Base-by-base conservation (phyloP, 768 basidiomycete species). In the Psilocybe cyanescens region DNA sequence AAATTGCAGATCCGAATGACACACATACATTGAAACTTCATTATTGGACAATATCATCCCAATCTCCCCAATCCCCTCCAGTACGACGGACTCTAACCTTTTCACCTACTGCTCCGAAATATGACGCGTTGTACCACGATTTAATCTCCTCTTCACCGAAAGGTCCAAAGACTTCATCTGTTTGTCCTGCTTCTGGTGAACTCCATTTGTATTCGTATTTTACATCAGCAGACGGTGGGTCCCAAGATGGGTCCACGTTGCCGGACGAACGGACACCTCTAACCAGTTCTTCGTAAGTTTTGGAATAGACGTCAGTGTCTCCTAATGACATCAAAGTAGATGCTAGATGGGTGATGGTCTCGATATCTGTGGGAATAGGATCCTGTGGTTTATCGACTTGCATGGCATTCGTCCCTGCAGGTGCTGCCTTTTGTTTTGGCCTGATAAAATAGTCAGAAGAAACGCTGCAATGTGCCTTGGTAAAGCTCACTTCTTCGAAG, bases 251-350 rank as follows among this genome's bases (percentile, higher is more conserved):
- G 39, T 85, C 82, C 45, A 95, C 91, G 29, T 75, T 78, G 41
- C 91, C 92, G 4, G 91, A 87, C 3, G 86, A 81, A 33, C 92
- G 86, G 19, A 95, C 84, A 41, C 82, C 78, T 59, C 91, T 88
- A 17, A 97, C 86, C 55, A 97, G 81, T 70, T 93, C 89, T 66
- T 95, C 93, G 71, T 93, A 93, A 0, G 91, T 90, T 72, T 85
- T 88, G 44, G 88, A 90, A 76, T 96, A 97, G 57, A 96, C 84
- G 68, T 96, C 94, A 16, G 83, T 80, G 63, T 97, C 93, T 24
- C 92, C 93, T 12, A 94, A 82, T 0, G 90, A 88, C 87, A 97
- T 90, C 65, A 96, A 83, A 39, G 82, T 88, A n/a, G 92, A 95
- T 5, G 94, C 92, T 54, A 94, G 84, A 75, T 93, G 88, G 0